Base-by-base conservation (phyloP, 2,329 filamentous ascomycete genomes). In the Pseudogymnoascus sp. region DNA sequence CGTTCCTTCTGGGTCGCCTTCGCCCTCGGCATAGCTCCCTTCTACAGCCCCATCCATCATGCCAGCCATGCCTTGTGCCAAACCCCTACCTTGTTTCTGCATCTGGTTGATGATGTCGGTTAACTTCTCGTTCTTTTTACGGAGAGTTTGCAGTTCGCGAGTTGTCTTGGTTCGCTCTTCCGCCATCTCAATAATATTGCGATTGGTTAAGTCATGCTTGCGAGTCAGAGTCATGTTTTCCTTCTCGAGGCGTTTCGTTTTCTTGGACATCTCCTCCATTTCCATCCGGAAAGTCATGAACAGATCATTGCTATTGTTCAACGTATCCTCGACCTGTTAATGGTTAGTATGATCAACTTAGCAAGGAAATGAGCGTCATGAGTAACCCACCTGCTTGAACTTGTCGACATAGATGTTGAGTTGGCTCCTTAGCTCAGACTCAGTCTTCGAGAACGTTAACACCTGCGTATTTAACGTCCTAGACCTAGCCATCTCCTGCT, bases 181-280 rank as follows among this genome's bases (percentile, higher is more conserved):
- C 3, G 93, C 94, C 93, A 97, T 96, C 72, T 94, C 90, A 64
- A 97, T 85, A 72, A 99, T 97, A 75, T 96, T 97, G 68, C 90
- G 88, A 71, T 94, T 94, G 25, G 92, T 95, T 59, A 91, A 86
- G 70, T 97, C 92, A 75, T 97, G 93, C 76, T 97, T 96, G 63
- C 93, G 86, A 68, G 91, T 96, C 61, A 96, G 83, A 16, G 85
- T 88, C 70, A 94, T 88, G 71, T 99, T 97, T 73, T 99, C 94
- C 77, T 96, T 96, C 75, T 99, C 94, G 62, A 99, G 80, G 25
- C 92, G 88, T 77, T 97, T 97, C 5, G 93, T 96, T 79, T 97
- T 97, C 79, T 97, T 97, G 0, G 92, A 96, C 92, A 97, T 97
- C 73, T 97, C 94, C 77, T 97, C 94, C 92, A 97, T 97, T 77